These are phyloP conservation scores for Penicillium lividum DNA, from an alignment of 495 filamentous ascomycete genomes.

Conservation along the genomic window DNA sequence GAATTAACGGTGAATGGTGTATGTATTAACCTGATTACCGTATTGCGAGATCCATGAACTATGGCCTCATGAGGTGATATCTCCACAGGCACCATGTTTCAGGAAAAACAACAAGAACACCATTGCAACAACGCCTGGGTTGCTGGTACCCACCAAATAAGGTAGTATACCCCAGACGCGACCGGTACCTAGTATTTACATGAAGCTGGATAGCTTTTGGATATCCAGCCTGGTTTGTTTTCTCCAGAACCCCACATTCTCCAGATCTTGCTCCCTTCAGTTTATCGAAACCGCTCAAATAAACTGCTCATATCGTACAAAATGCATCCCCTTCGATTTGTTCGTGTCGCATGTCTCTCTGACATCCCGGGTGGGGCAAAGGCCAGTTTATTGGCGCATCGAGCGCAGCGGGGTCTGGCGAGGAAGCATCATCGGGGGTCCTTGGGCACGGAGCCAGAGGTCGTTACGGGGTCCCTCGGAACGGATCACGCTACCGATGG, in stretches of 20 bases:
- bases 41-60: neutral
- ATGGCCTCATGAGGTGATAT: neutral
- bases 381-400: conserved; percentile 36
- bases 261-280: neutral
- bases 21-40: neutral
- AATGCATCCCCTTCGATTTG: conserved; percentile 22
- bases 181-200: conserved; percentile 3
- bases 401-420: conserved; percentile 40
- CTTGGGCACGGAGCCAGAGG: conserved; percentile 49
- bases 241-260: neutral
- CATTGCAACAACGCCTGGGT: neutral
- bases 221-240: neutral
- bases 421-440: conserved; percentile 51
- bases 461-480: conserved; percentile 65
- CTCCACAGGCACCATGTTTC: neutral
- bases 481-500: conserved; percentile 92
- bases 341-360: conserved; percentile 29
- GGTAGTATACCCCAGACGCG: neutral
- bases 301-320: conserved; percentile 42
- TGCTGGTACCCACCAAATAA: neutral
- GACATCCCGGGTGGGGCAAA: conserved; percentile 9
- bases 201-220: conserved; percentile 1
- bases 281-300: conserved; percentile 19
- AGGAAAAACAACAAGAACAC: neutral
- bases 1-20: neutral